Evolutionary conservation across 2,329 filamentous ascomycete species (phyloP).

Genomic region (Grosmannia serpens): DNA sequence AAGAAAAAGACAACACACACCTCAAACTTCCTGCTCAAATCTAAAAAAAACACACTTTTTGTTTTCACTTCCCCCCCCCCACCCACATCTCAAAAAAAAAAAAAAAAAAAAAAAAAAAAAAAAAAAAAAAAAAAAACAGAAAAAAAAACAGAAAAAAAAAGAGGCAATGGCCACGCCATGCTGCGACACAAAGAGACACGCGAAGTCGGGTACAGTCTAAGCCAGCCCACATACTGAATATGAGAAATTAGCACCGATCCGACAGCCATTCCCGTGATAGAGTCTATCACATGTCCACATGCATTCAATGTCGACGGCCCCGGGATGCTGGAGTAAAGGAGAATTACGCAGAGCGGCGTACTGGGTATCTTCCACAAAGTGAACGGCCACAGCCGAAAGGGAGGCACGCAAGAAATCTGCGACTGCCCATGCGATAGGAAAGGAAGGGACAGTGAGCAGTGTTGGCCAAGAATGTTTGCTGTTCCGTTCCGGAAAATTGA

Average conservation of each 20-base stretch:
- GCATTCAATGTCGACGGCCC: background rate
- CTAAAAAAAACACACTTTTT: no score
- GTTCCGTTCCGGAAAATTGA: background rate
- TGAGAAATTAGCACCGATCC: background rate
- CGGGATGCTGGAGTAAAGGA: background rate
- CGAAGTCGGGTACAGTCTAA: background rate
- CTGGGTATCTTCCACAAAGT: background rate
- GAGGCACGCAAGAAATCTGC: background rate
- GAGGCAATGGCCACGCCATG: background rate
- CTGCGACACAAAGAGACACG: background rate
- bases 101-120: no score
- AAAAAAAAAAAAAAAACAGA: no score
- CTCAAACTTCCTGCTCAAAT: no score
- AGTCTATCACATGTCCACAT: background rate
- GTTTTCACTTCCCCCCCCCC: no score
- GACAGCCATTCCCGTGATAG: background rate
- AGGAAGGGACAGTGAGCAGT: background rate
- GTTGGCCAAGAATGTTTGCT: background rate
- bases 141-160: background rate
- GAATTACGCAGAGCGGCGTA: background rate
- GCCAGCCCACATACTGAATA: background rate
- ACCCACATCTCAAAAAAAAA: no score
- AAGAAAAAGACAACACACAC: no score
- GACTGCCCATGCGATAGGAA: background rate
- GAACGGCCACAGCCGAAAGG: background rate